Percentiles rank a stretch among this genome's conserved stretches.
phyloP scores from a whole-genome alignment of 305 asterid species.

The Plantago rigida region DNA sequence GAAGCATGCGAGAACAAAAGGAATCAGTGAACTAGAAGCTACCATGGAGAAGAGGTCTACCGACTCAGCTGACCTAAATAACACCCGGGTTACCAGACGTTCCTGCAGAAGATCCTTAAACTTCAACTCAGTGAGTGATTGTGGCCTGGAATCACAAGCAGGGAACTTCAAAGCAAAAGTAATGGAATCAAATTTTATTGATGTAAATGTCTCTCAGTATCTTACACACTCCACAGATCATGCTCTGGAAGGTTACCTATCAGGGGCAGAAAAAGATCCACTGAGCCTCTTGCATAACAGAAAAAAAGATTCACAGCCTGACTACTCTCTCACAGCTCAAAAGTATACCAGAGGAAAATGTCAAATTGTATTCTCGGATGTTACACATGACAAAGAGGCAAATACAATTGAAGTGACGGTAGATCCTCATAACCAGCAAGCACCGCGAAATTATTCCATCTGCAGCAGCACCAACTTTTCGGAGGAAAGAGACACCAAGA shows the following conservation, averaged over 20 bases:
- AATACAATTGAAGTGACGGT: slow-evolving; percentile 30
- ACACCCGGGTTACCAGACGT: slow-evolving; percentile 36
- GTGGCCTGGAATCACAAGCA: slow-evolving; percentile 24
- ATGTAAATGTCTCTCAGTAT: slow-evolving; percentile 26
- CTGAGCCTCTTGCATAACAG: slow-evolving; percentile 24
- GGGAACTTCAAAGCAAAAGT: slow-evolving; percentile 26
- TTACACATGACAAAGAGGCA: slow-evolving; percentile 60
- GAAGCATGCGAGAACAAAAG: slow-evolving; percentile 33
- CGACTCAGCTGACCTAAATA: slow-evolving; percentile 25
- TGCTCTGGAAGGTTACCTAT: slow-evolving; percentile 26
- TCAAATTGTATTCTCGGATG: slow-evolving; percentile 60
- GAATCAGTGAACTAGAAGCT: slow-evolving; percentile 26
- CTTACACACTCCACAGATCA: slow-evolving; percentile 27
- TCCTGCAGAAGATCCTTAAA: slow-evolving; percentile 58
- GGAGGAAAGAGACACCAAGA: slow-evolving; percentile 39
- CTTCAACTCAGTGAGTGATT: slow-evolving; percentile 35
- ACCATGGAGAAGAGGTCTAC: slow-evolving; percentile 32
- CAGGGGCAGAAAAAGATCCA: slow-evolving; percentile 28
- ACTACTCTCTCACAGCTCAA: slow-evolving; percentile 23
- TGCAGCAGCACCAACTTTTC: slow-evolving; percentile 40
- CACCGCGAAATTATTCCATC: slow-evolving; percentile 33
- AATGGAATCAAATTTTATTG: slow-evolving; percentile 25
- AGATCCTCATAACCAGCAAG: slow-evolving; percentile 24
- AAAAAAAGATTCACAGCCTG: slow-evolving; percentile 29
- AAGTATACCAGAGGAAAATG: slow-evolving; percentile 50